phyloP scores from a whole-genome alignment of 371 early-diverging fungal genomes.

The Polyrhizophydium stewartii region DNA sequence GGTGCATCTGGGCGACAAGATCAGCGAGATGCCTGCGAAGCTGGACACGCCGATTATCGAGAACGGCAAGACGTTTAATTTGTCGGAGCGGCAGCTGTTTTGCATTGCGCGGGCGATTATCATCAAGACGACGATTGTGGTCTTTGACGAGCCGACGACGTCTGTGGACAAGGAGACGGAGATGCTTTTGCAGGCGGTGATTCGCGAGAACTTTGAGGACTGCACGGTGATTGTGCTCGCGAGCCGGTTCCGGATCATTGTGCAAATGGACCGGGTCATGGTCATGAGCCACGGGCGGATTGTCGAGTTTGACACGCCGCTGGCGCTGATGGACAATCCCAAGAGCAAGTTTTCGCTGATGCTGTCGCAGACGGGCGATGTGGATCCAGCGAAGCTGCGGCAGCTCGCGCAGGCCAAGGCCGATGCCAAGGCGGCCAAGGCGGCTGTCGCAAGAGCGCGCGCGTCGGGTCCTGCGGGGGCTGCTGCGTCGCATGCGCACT shows the following conservation, averaged over 20 bases:
- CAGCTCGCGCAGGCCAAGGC: slow-evolving; percentile 23
- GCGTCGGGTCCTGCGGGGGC: background rate
- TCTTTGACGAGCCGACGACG: slow-evolving; percentile 51
- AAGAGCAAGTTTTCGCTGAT: slow-evolving; percentile 36
- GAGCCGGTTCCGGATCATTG: slow-evolving; percentile 32
- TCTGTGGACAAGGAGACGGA: slow-evolving; percentile 47
- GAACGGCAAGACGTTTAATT: slow-evolving; percentile 48
- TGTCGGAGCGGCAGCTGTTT: slow-evolving; percentile 55
- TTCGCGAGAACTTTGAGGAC: slow-evolving; percentile 37
- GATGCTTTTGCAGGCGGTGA: slow-evolving; percentile 34
- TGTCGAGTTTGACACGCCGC: slow-evolving; percentile 64
- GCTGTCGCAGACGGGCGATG: slow-evolving; percentile 37
- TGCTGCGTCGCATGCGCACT: too few species aligned
- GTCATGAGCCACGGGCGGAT: slow-evolving; percentile 51
- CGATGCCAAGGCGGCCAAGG: slow-evolving; percentile 9
- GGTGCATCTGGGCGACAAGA: slow-evolving; percentile 45
- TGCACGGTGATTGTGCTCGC: slow-evolving; percentile 45
- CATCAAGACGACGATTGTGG: slow-evolving; percentile 43
- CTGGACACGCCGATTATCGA: slow-evolving; percentile 46
- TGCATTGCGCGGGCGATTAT: slow-evolving; percentile 53
- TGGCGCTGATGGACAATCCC: slow-evolving; percentile 48
- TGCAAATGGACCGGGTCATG: slow-evolving; percentile 43
- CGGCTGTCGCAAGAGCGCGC: background rate
- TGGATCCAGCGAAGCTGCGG: slow-evolving; percentile 28
- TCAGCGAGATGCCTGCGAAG: slow-evolving; percentile 39